These are phyloP conservation scores for Brassica nigra DNA, from an alignment of 345 rosid species.

Conservation along the genomic window DNA sequence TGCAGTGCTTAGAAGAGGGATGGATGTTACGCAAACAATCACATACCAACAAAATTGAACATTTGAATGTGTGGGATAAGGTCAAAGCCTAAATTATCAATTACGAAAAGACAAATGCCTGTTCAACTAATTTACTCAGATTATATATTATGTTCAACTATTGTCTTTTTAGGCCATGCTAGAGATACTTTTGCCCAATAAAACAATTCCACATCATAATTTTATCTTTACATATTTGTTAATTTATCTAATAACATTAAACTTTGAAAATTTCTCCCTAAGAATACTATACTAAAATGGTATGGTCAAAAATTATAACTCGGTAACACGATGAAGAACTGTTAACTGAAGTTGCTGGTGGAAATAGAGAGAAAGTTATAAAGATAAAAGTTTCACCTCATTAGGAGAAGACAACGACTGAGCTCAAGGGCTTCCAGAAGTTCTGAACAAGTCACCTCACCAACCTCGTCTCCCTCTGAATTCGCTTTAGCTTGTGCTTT, in stretches of 20 bases:
- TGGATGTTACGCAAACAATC: not conserved
- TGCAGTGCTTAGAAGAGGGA: slow-evolving; percentile 4
- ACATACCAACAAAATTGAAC: slow-evolving; percentile 7
- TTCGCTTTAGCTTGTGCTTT: slow-evolving; percentile 77
- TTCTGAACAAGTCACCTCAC: slow-evolving; percentile 91
- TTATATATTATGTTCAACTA: not conserved
- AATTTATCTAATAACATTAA: not conserved
- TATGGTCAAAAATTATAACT: not conserved
- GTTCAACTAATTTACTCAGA: slow-evolving; percentile 4
- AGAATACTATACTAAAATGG: not conserved
- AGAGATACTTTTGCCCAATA: slow-evolving; percentile 5
- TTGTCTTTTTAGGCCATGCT: slow-evolving; percentile 7
- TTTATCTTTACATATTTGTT: not conserved
- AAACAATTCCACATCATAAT: slow-evolving; percentile 12
- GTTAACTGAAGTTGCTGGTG: too few species aligned
- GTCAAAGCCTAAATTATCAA: slow-evolving; percentile 16
- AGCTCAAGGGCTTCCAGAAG: slow-evolving; percentile 98
- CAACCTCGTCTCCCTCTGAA: slow-evolving; percentile 82
- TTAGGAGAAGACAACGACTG: slow-evolving; percentile 88
- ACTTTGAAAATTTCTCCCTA: not conserved
- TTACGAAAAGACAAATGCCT: slow-evolving; percentile 14
- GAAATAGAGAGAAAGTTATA: slow-evolving; percentile 1
- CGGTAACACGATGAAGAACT: too few species aligned
- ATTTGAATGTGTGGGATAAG: not conserved
- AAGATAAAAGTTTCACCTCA: slow-evolving; percentile 66